Base-by-base conservation (phyloP, 805 yeast species). In the Saccharomycopsis sp. region DNA sequence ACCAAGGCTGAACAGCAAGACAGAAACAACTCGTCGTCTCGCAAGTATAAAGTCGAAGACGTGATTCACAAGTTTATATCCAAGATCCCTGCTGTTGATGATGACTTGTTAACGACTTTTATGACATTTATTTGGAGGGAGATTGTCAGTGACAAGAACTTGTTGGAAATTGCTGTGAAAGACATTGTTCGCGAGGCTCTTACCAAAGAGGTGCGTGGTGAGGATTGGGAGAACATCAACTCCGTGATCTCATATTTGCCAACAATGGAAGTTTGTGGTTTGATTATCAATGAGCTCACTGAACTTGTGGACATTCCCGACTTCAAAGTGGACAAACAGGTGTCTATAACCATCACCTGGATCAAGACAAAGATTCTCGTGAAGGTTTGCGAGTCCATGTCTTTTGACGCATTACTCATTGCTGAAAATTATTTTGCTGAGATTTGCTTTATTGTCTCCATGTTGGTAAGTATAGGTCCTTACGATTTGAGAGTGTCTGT, bases 171-270 rank as follows among this genome's bases (percentile, higher is more conserved):
- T 3, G 61, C 74, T 16, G 56, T 74, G 16, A 76, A 73, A 45
- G 80, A 74, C 49, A 67, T 73, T 27, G 66, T 73, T 17, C 69
- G 73, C 0, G 75, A 71, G 42, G 71, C 77, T 3, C 67, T 73
- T 45, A 78, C 71, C 45, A 68, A 64, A 43, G 72, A 72, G 46
- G 71, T 73, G 19, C 75, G 73, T 44, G 72, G 70, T 2, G 64
- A 71, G 20, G 65, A 63, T 34, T 73, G 78, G 78, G 59, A 65
- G 4, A 67, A 65, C 30, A 64, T 74, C 9, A 69, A 71, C 4
- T 62, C 69, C 9, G 65, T 69, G 15, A 63, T 75, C 49, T 62
- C 68, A 2, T 45, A 60, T 38, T 50, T 63, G 2, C 77, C 80
- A 5, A 67, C 77, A 3, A 60, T 69, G 18, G 79, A 73, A 48